Percentiles rank a stretch among this genome's conserved stretches.
These are phyloP conservation scores for Linderina pennispora DNA, from an alignment of 192 early-diverging fungal genomes.

Conservation along the genomic window DNA sequence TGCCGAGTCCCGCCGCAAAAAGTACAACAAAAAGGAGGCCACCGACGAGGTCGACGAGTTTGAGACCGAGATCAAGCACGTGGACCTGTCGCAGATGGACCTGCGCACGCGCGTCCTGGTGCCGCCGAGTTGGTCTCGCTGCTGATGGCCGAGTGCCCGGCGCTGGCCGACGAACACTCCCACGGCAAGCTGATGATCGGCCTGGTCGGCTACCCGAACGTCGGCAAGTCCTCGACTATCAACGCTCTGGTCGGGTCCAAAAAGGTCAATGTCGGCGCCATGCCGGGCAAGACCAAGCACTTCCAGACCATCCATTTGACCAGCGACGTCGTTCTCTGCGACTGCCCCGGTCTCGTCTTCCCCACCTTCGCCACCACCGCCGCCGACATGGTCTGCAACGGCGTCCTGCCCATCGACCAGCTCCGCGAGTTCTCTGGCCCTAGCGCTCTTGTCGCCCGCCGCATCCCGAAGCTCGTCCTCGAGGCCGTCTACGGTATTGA, in stretches of 20 bases:
- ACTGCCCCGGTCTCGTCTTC: conserved; percentile 99
- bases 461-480: conserved; percentile 83
- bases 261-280: conserved; percentile 90
- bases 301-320: conserved; percentile 98
- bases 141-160: conserved; percentile 54
- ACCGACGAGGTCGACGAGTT: conserved; percentile 20
- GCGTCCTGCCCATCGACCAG: conserved; percentile 98
- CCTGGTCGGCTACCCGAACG: conserved; percentile 98
- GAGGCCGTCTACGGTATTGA: conserved; percentile 91
- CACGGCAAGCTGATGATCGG: conserved; percentile 76
- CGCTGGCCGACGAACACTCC: conserved; percentile 28
- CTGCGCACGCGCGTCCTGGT: conserved; percentile 57
- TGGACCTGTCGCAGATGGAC: conserved; percentile 19
- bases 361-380: conserved; percentile 97
- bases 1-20: too few species aligned
- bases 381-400: conserved; percentile 98
- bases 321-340: conserved; percentile 80
- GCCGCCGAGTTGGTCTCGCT: conserved; percentile 62
- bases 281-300: conserved; percentile 99
- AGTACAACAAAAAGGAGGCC: conserved; percentile 12
- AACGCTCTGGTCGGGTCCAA: conserved; percentile 95
- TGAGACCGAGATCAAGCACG: conserved; percentile 31
- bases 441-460: conserved; percentile 64
- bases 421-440: conserved; percentile 92
- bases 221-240: conserved; percentile 98